These are phyloP conservation scores for Mentha longifolia DNA, from an alignment of 257 asterid genomes.

Conservation along the genomic window DNA sequence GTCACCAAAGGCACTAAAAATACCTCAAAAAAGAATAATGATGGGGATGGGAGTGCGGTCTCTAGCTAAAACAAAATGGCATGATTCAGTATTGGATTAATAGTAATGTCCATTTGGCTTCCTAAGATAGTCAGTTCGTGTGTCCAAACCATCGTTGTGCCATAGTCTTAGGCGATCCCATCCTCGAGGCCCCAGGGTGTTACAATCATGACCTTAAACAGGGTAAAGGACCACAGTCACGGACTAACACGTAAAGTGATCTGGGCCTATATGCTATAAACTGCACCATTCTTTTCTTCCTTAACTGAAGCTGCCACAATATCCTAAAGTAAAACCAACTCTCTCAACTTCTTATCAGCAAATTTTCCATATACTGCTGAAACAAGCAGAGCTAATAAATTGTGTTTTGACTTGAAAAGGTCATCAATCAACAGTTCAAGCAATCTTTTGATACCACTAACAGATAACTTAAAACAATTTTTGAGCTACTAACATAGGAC, in stretches of 20 bases:
- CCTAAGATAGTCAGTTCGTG: background rate
- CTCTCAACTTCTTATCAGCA: background rate
- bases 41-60: background rate
- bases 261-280: background rate
- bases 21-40: background rate
- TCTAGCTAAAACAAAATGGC: background rate
- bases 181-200: too few species aligned
- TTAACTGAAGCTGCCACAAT: background rate
- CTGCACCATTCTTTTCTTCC: background rate
- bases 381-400: constrained; percentile 10
- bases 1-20: background rate
- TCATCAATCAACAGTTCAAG: constrained; percentile 1
- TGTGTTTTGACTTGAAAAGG: background rate
- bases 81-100: constrained; percentile 3
- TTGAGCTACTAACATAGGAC: background rate
- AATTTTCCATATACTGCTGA: background rate
- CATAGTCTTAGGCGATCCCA: too few species aligned
- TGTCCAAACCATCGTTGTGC: background rate
- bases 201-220: background rate
- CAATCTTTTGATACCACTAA: background rate
- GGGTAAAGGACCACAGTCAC: constrained; percentile 1
- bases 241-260: background rate
- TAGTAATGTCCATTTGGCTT: background rate
- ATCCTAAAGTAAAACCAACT: background rate
- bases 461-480: constrained; percentile 7